Base-by-base conservation (phyloP, 352 stramenopile genomes). In the Globisporangium radiosum region DNA sequence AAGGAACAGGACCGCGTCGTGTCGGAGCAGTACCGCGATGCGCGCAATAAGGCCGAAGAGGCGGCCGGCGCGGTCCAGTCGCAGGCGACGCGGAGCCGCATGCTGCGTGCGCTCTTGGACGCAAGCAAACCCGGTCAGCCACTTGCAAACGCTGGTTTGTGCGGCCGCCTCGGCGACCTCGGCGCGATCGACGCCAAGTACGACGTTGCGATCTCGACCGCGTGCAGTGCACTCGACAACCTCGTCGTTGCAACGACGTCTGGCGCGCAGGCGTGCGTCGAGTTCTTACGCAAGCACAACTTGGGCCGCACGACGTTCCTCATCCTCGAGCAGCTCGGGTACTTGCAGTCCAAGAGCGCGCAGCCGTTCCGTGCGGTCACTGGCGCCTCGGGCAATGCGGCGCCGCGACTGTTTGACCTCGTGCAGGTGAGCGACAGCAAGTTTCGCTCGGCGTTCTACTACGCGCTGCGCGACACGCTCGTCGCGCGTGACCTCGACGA, bases 141-240 rank as follows among this genome's bases (percentile, higher is more conserved):
- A n/a, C 73, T 99, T 3, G 78, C 82, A 1, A 88, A 90, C 11
- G 95, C 91, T 45, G 97, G 97, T 7, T 70, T 99, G 4, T 90
- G 91, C 47, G 97, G 97, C 38, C 92, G 97, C 63, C 80, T 99
- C 1, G 97, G 97, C 33, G 97, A 99, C 67, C 81, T 99, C 49
- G 97, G 96, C 17, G 85, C 88, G 1, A 99, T 99, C 65, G 81
- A 95, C 54, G 80, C 75, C 50, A 88, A 98, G 56, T 99, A 98
- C 69, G 97, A 99, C 72, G 94, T 99, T 39, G 97, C 97, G 17
- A 95, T 99, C 52, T 99, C 95, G 7, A 99, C 97, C 37, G 96
- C 97, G 0, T 99, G 96, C 67, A 83, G 88, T 42, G 92, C 91
- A 56, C 75, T 99, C 3, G 96, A 99, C 66, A 83, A 99, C 60